Base-by-base conservation (phyloP, 441 rosid genomes). In the Aquilaria agallochum region DNA sequence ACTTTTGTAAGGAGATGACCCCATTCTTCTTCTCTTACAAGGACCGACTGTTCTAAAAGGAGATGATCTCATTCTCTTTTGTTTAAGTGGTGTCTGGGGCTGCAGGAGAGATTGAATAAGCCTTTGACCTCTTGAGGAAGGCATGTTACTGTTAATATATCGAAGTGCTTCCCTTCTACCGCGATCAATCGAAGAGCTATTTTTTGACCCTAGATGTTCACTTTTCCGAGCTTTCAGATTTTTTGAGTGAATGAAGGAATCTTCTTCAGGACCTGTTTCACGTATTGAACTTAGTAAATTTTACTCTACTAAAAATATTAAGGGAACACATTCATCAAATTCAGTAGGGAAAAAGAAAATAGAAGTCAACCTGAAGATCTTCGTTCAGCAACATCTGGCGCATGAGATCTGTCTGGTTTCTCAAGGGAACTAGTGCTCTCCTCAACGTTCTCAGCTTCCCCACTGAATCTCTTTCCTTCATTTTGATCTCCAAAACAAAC, bases 91-190 rank as follows among this genome's bases (percentile, higher is more conserved):
- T 53, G 60, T 62, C 49, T 11, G 36, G 0, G 72, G 63, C 59
- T 40, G 31, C 67, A 80, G 14, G 20, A 82, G 70, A 15, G 73
- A 77, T 66, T 36, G 42, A 36, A 70, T n/a, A 13, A 76, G 50
- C 57, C 44, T 65, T n/a, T 5, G 13, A 30, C 74, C 54, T 73
- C 87, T 74, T 42, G 70, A 14, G 34, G 44, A 15, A 55, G 63
- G 58, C 70, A 69, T 66, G 55, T 54, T 73, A 68, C 51, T 75
- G 20, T 31, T 63, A n/a, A 71, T 14, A 61, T 58, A 73, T 59
- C 85, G 68, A 50, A 72, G 2, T 47, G 86, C 88, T 77, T 75
- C 81, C 36, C 4, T 53, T 56, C 65, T 72, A 59, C 69, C 63
- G 4, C 58, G 51, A 70, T 64, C 62, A 46, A 34, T 45, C 0